A percentile compares a stretch with the other conserved stretches of the same genome.
phyloP scores from a whole-genome alignment of 139 green algal species.

The Chlorella sp. region DNA sequence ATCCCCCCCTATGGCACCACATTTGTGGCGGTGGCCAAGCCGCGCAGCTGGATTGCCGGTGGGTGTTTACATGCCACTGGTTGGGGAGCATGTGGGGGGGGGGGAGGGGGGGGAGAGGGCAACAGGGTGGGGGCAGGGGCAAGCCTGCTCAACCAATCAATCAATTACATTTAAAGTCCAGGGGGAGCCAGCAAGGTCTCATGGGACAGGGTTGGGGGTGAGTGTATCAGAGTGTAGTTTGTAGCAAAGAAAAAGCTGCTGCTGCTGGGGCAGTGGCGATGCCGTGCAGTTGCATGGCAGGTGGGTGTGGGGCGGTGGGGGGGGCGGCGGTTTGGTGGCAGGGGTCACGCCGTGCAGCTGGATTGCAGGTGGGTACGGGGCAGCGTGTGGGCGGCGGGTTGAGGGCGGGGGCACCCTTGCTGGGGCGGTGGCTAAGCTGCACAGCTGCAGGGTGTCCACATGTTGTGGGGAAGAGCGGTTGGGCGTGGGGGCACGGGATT shows the following conservation, averaged over 20 bases:
- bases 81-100: neutral
- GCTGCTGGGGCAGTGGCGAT: constrained; percentile 51
- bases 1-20: constrained; percentile 38
- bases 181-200: too few relatives aligned
- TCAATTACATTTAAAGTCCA: too few relatives aligned
- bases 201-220: too few relatives aligned
- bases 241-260: too few relatives aligned
- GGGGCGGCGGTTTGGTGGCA: constrained; percentile 42
- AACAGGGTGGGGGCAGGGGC: neutral
- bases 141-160: too few relatives aligned
- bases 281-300: constrained; percentile 16
- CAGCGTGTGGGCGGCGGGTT: neutral
- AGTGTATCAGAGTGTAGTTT: too few relatives aligned
- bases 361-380: neutral
- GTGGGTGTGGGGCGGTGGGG: neutral
- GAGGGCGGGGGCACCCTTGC: neutral
- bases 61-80: neutral
- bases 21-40: constrained; percentile 51
- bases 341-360: constrained; percentile 38
- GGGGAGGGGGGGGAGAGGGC: neutral
- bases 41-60: constrained; percentile 29
- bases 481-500: too few relatives aligned
- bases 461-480: neutral
- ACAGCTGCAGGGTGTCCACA: too few relatives aligned
- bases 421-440: too few relatives aligned